Conservation (phyloP, 768 basidiomycete genomes). For the Clathrus columnatus region DNA sequence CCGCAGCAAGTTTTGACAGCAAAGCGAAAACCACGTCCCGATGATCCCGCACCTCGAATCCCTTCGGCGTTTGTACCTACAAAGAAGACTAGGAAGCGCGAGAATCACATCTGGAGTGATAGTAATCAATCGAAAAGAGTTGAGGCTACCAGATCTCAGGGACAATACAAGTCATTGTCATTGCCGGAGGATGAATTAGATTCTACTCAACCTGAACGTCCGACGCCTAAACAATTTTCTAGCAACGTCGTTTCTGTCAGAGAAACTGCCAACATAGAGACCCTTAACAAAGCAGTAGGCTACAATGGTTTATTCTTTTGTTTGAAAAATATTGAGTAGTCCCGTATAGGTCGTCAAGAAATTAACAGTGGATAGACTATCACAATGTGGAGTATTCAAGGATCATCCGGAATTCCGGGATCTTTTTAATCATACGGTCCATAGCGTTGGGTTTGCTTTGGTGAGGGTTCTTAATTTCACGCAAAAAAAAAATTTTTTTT, state of each 20-base stretch:
- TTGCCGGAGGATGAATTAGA: background rate
- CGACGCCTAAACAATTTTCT: background rate
- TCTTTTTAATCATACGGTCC: slow-evolving; percentile 30
- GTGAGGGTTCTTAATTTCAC: slow-evolving; percentile 21
- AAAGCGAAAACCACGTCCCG: slow-evolving; percentile 49
- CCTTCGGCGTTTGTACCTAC: slow-evolving; percentile 34
- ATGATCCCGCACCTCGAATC: slow-evolving; percentile 69
- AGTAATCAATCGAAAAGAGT: slow-evolving; percentile 11
- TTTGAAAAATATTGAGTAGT: background rate
- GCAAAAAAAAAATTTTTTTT: too few relatives aligned
- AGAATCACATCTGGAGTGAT: slow-evolving; percentile 25
- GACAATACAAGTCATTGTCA: background rate
- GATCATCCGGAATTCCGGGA: slow-evolving; percentile 34
- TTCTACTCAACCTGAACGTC: background rate
- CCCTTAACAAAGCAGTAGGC: slow-evolving; percentile 53
- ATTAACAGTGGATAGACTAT: slow-evolving; percentile 26
- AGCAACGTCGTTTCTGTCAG: background rate
- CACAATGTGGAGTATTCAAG: slow-evolving; percentile 25
- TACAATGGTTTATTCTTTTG: background rate
- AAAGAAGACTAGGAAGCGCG: slow-evolving; percentile 11
- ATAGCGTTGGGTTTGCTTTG: slow-evolving; percentile 32
- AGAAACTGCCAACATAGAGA: slow-evolving; percentile 32
- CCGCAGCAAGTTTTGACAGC: slow-evolving; percentile 28
- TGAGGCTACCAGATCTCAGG: background rate
- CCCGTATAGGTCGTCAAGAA: slow-evolving; percentile 32